Evolutionary conservation across 148 eudicot genomes (phyloP).

Genomic region (Dysphania ambrosioides): DNA sequence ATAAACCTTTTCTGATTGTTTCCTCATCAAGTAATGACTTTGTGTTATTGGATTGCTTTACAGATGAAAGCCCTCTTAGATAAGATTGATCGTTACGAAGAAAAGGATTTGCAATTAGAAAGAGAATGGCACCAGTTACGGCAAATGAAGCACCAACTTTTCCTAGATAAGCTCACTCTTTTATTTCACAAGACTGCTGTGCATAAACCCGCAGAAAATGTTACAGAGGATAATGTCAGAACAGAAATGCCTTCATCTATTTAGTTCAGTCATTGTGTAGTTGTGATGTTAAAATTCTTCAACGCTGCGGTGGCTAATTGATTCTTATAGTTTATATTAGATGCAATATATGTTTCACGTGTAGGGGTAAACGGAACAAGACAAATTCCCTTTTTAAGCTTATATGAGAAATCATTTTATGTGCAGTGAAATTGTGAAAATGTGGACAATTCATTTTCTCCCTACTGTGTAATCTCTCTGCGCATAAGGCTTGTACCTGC

Average conservation of each 20-base stretch:
- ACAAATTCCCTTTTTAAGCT: too few relatives aligned
- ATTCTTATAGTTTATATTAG: neutral
- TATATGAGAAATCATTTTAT: neutral
- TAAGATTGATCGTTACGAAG: slow-evolving; percentile 53
- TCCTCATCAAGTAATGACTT: neutral
- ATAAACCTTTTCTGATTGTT: neutral
- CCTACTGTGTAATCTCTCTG: too few relatives aligned
- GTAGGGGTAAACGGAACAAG: neutral
- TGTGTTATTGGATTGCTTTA: slow-evolving; percentile 10
- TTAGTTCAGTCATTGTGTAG: neutral
- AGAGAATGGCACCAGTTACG: slow-evolving; percentile 59
- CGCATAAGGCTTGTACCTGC: too few relatives aligned
- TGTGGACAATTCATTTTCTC: neutral
- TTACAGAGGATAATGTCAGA: slow-evolving; percentile 32
- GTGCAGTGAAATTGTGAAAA: neutral
- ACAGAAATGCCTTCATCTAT: slow-evolving; percentile 27
- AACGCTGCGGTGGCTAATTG: neutral
- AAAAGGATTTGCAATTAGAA: slow-evolving; percentile 65
- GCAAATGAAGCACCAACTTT: slow-evolving; percentile 66
- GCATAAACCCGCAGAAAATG: slow-evolving; percentile 36
- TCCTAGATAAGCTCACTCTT: slow-evolving; percentile 71
- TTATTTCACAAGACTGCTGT: slow-evolving; percentile 43
- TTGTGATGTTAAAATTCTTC: neutral
- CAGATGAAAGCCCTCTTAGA: slow-evolving; percentile 62
- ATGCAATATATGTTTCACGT: neutral